Evolutionary conservation across 2,329 filamentous ascomycete species (phyloP).

Genomic region (Hymenoscyphus fructigenus): DNA sequence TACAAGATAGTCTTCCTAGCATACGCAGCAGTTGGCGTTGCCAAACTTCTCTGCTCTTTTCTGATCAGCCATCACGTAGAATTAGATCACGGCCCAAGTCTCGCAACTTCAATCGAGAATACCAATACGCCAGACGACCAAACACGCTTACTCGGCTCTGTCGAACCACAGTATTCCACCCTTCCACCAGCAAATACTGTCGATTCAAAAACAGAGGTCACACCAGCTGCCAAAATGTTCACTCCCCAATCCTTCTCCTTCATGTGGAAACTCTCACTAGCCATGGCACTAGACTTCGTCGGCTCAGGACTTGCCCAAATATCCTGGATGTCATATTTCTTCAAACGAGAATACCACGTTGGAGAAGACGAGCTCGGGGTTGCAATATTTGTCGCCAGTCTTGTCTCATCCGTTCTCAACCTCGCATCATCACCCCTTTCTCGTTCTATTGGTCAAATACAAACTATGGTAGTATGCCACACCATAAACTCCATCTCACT

Average conservation of each 20-base stretch:
- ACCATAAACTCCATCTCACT: too few species aligned
- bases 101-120: background rate
- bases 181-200: background rate
- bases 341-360: background rate
- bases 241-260: background rate
- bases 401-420: too few species aligned
- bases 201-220: background rate
- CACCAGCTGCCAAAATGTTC: background rate
- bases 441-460: too few species aligned
- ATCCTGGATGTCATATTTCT: background rate
- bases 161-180: background rate
- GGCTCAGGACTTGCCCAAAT: background rate
- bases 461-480: too few species aligned
- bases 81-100: background rate
- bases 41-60: background rate
- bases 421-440: too few species aligned
- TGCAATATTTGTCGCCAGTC: too few species aligned
- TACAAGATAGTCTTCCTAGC: background rate
- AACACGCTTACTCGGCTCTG: background rate
- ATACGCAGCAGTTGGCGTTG: background rate
- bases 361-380: background rate
- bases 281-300: background rate
- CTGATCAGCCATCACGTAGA: background rate
- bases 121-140: background rate
- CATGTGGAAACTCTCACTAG: background rate